Conservation (phyloP, 1,284 basidiomycete species). For the Fomes fomentarius region DNA sequence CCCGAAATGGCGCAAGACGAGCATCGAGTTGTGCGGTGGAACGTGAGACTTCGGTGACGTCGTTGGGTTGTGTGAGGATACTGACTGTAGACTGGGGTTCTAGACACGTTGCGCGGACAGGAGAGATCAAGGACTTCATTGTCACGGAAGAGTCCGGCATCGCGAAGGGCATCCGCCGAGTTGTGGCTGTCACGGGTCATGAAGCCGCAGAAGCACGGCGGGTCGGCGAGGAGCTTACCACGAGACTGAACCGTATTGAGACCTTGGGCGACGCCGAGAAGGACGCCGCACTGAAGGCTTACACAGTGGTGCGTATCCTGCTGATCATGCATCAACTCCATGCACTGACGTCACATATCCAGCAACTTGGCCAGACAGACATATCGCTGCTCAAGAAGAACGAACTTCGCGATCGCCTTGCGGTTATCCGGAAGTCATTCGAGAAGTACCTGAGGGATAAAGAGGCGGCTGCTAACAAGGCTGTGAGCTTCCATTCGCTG, state of each 20-base stretch:
- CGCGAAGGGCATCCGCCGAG: constrained; percentile 95
- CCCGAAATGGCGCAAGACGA: constrained; percentile 88
- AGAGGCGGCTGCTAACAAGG: constrained; percentile 79
- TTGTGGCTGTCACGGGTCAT: constrained; percentile 93
- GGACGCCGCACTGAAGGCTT: constrained; percentile 84
- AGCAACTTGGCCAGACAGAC: constrained; percentile 91
- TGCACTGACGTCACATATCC: not conserved
- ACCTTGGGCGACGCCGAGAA: constrained; percentile 76
- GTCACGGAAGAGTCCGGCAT: constrained; percentile 97
- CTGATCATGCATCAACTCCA: not conserved
- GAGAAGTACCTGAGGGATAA: constrained; percentile 87
- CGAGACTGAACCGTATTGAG: constrained; percentile 71
- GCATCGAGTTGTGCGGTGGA: constrained; percentile 97
- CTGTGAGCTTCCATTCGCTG: constrained; percentile 50
- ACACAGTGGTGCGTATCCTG: constrained; percentile 64
- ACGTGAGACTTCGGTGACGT: constrained; percentile 62
- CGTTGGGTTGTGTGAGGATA: constrained; percentile 1
- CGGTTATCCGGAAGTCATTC: constrained; percentile 77
- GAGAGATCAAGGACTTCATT: constrained; percentile 95
- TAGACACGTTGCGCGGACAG: constrained; percentile 92
- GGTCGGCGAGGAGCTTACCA: constrained; percentile 67
- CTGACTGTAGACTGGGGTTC: constrained; percentile 1
- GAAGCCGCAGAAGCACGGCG: constrained; percentile 87
- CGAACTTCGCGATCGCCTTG: constrained; percentile 78
- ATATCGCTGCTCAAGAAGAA: constrained; percentile 88